Base-by-base conservation (phyloP, 2,329 filamentous ascomycete genomes). In the Fusarium sororula region DNA sequence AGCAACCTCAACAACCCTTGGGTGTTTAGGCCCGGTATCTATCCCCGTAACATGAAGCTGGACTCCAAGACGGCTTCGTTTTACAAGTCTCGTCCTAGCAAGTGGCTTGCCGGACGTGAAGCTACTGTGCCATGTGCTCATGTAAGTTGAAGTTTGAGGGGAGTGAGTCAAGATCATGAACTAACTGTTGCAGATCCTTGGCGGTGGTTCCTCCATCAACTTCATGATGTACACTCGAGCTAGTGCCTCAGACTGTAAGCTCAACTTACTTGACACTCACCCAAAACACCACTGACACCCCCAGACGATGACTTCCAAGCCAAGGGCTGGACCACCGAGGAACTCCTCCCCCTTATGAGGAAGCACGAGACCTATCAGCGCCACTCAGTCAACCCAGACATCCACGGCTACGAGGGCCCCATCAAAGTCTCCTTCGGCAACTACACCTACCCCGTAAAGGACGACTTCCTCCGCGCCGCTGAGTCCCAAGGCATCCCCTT, bases 351-450 rank as follows among this genome's bases (percentile, higher is more conserved):
- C 1, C 85, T 94, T 26, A 94, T 94, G 92, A 92, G 85, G 84
- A 95, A 95, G 85, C 91, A 94, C 70, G 93, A 95, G 84, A 94
- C 92, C 0, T 95, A 94, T 77, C 93, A 95, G 77, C 83, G 90
- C 42, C 84, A 90, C 12, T 89, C 85, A 55, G 89, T 90, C 75
- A 92, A 92, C 80, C 85, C 83, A 70, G 91, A 93, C 15, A 81
- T 93, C 28, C 93, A 96, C 77, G 93, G 93, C 3, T 94, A 91
- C 63, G 92, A 94, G 39, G 93, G 93, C 0, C 93, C 93, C 1
- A 94, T 95, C 84, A 94, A 94, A 83, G 92, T 94, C 44, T 94
- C 92, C 0, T 95, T 95, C 73, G 92, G 92, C 62, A 94, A 94
- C 82, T 92, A 94, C 82, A 93, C 91, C 9, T 95, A 95, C 75